Base-by-base conservation (phyloP, 805 yeast genomes). In the Ogataea thermomethanolica region DNA sequence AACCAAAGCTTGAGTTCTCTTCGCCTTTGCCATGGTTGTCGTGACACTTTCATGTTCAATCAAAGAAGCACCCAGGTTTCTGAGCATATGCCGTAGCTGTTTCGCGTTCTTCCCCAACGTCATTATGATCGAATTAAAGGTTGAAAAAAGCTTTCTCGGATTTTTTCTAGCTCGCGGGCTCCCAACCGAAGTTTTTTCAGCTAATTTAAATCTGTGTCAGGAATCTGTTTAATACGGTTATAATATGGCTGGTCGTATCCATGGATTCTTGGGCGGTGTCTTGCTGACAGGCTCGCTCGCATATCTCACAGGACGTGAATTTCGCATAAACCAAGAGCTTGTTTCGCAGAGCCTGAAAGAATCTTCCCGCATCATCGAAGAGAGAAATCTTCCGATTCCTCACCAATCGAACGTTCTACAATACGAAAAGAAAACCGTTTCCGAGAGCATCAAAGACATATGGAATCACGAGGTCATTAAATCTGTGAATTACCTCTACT, bases 21-120 rank as follows among this genome's bases (percentile, higher is more conserved):
- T 81, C 34, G 91, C 90, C 60, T 82, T 83, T 21, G 86, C 84
- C 46, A 74, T 76, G 1, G 95, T 84, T 0, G 93, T 83, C 5
- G 77, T 71, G 39, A 84, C 76, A 13, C 82, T 71, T 51, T 84
- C 93, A 51, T 84, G 78, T 59, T 81, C 81, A 25, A 84, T 68
- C 26, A 84, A 61, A 9, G 84, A 79, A 2, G 85, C 70, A 14
- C 78, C 85, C 54, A 84, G 64, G 56, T 84, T 84, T 50, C 79
- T 71, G 55, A 84, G 58, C 37, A 81, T 67, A 22, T 81, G 78
- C 37, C 69, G 70, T 38, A 78, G 67, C 48, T 75, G 81, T 29
- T 77, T 65, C 8, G 74, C 64, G 17, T 71, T 66, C 52, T 82
- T 64, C n/a, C 65, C 65, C 13, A 60, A 45, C 2, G 64, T 46